Conservation (phyloP, 306 rosid genomes). For the Cercis canadensis region DNA sequence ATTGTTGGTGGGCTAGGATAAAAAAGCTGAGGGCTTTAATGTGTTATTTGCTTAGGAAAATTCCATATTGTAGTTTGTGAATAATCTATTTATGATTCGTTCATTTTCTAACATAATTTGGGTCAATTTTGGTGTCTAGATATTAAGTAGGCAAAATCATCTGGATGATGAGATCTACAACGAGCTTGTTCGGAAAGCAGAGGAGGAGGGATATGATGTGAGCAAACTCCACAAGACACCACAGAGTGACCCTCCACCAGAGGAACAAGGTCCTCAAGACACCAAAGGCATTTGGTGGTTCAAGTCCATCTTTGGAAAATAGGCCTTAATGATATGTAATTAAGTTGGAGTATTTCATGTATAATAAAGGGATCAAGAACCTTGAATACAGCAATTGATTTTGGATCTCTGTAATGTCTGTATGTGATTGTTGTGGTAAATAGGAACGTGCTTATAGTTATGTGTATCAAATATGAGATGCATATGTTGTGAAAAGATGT, state of each 20-base stretch:
- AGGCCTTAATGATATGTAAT: conserved; percentile 4
- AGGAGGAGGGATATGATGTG: conserved; percentile 75
- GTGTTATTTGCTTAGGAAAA: too few relatives aligned
- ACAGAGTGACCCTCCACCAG: conserved; percentile 78
- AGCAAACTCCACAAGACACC: conserved; percentile 88
- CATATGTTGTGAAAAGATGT: conserved; percentile 1
- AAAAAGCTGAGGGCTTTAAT: too few relatives aligned
- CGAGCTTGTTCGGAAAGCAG: conserved; percentile 65
- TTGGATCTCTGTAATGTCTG: conserved; percentile 31
- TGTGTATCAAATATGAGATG: neutral
- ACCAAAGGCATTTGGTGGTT: conserved; percentile 86
- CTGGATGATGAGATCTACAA: conserved; percentile 70
- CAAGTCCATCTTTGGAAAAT: conserved; percentile 68
- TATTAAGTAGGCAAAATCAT: conserved; percentile 62
- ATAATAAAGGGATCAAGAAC: conserved; percentile 33
- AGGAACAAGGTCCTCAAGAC: conserved; percentile 60
- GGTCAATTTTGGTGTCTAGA: conserved; percentile 45
- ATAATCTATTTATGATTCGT: neutral
- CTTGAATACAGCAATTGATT: conserved; percentile 15
- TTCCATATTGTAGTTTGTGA: neutral
- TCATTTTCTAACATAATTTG: neutral
- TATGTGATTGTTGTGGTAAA: conserved; percentile 31
- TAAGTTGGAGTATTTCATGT: conserved; percentile 13
- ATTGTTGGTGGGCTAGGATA: neutral
- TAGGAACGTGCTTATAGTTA: neutral